Evolutionary conservation across 495 filamentous ascomycete species (phyloP).

Genomic region (Penicillium cinerascens): DNA sequence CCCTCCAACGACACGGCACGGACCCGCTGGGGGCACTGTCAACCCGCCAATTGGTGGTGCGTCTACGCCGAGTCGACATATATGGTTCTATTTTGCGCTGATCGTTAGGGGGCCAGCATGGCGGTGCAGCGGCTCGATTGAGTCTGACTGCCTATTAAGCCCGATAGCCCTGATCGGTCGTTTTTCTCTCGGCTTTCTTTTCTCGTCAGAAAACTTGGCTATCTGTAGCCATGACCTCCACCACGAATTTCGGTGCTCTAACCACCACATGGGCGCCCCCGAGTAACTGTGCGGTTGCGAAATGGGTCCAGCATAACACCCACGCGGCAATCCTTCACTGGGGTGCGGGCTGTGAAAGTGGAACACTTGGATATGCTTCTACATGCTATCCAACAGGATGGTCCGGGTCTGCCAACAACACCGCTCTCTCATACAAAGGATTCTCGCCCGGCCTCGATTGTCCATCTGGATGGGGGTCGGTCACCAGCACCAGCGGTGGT

Average conservation of each 20-base stretch:
- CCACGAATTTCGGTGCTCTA: constrained; percentile 10
- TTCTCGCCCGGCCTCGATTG: constrained; percentile 7
- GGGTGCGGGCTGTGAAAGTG: constrained; percentile 4
- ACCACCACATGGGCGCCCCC: constrained; percentile 6
- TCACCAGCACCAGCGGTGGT: not conserved
- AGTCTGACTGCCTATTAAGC: too few relatives aligned
- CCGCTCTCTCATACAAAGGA: constrained; percentile 4
- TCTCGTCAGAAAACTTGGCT: too few relatives aligned
- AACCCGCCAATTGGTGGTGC: not conserved
- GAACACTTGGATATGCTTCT: constrained; percentile 3
- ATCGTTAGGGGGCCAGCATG: too few relatives aligned
- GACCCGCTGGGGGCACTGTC: not conserved
- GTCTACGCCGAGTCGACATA: not conserved
- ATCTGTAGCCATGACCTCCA: not conserved
- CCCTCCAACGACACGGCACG: not conserved
- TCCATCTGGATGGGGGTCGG: constrained; percentile 2
- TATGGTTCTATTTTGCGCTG: too few relatives aligned
- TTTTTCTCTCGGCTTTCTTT: not conserved
- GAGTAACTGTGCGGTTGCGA: not conserved
- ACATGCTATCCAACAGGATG: constrained; percentile 8
- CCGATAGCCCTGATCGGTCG: too few relatives aligned
- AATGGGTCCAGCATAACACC: constrained; percentile 8
- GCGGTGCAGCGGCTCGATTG: too few relatives aligned
- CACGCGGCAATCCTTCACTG: constrained; percentile 1
- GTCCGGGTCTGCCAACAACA: not conserved